phyloP scores from a whole-genome alignment of 148 eudicot species.

The Cornus suecica region DNA sequence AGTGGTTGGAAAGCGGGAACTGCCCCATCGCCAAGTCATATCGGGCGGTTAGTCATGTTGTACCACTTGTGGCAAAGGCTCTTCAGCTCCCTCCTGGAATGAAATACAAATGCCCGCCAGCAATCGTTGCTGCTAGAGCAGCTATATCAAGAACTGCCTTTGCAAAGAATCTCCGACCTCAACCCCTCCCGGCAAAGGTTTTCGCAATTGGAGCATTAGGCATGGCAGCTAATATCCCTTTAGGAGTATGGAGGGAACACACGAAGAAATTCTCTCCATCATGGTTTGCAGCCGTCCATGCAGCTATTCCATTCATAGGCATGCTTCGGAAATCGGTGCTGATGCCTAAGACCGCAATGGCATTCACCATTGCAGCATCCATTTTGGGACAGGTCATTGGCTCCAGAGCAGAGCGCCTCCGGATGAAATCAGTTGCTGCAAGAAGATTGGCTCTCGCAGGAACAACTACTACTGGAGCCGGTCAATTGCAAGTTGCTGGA shows the following conservation, averaged over 20 bases:
- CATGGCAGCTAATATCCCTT: slow-evolving; percentile 87
- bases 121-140: slow-evolving; percentile 80
- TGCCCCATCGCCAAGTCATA: slow-evolving; percentile 95
- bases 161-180: slow-evolving; percentile 86
- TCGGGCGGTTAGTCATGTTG: slow-evolving; percentile 74
- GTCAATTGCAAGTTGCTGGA: slow-evolving; percentile 22
- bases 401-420: slow-evolving; percentile 85
- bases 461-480: slow-evolving; percentile 20
- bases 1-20: slow-evolving; percentile 82
- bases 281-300: slow-evolving; percentile 96
- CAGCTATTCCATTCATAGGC: slow-evolving; percentile 91
- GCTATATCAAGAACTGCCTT: slow-evolving; percentile 81
- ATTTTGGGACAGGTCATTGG: slow-evolving; percentile 93
- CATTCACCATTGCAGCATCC: slow-evolving; percentile 90
- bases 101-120: slow-evolving; percentile 72
- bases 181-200: slow-evolving; percentile 76
- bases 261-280: slow-evolving; percentile 89
- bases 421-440: slow-evolving; percentile 54
- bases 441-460: slow-evolving; percentile 21
- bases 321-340: slow-evolving; percentile 82
- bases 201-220: slow-evolving; percentile 80
- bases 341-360: slow-evolving; percentile 99
- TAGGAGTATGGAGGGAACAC: slow-evolving; percentile 96
- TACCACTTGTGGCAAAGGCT: slow-evolving; percentile 89
- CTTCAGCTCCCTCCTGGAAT: slow-evolving; percentile 84